Evolutionary conservation across 768 basidiomycete genomes (phyloP).

Genomic region (Trametes villosa): DNA sequence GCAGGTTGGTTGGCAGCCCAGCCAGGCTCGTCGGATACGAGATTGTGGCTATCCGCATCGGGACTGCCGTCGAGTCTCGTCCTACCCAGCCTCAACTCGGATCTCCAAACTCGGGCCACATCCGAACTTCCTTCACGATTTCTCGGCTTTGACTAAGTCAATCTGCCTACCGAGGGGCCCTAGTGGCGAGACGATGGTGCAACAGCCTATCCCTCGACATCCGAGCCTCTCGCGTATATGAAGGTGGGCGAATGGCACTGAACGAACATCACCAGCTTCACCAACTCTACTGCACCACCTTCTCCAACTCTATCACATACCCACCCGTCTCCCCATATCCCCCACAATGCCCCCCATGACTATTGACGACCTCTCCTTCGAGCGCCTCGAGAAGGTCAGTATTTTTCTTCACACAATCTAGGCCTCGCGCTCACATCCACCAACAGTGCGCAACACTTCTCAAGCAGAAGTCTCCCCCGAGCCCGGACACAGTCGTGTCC

Average conservation of each 20-base stretch:
- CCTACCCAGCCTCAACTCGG: slow-evolving; percentile 1
- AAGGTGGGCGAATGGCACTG: background rate
- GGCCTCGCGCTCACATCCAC: background rate
- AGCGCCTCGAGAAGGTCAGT: too few relatives aligned
- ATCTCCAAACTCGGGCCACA: background rate
- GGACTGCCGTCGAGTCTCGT: background rate
- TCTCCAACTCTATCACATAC: background rate
- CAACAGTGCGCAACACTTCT: background rate
- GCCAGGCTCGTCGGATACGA: too few relatives aligned
- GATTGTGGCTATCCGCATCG: background rate
- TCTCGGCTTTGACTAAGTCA: background rate
- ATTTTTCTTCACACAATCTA: background rate
- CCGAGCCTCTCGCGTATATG: background rate
- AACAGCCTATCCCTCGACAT: background rate
- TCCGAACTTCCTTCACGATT: background rate
- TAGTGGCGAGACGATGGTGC: too few relatives aligned
- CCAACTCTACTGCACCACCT: background rate
- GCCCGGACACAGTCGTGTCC: slow-evolving; percentile 17
- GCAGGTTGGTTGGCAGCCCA: too few relatives aligned
- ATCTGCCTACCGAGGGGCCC: background rate
- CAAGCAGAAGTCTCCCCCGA: slow-evolving; percentile 14
- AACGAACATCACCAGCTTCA: background rate
- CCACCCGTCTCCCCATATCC: background rate
- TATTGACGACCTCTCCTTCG: too few relatives aligned
- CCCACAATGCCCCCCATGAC: too few relatives aligned